phyloP scores from a whole-genome alignment of 2,329 filamentous ascomycete genomes.

The Talaromyces sp. region DNA sequence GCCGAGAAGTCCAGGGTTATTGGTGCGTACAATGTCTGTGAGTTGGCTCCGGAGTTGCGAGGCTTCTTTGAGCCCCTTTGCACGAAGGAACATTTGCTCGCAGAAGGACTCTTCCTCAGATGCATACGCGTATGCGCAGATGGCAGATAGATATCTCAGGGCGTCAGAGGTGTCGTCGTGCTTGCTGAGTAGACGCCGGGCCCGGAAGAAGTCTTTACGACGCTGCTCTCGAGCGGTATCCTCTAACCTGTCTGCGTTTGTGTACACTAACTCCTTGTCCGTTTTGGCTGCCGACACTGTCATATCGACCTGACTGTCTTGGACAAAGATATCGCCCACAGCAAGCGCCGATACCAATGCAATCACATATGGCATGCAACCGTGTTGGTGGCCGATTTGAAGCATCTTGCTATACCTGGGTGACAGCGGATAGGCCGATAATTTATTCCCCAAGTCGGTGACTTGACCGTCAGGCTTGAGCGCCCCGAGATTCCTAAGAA shows the following conservation, averaged over 20 bases:
- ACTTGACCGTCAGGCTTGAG: conserved; percentile 68
- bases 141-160: conserved; percentile 82
- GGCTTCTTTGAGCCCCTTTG: conserved; percentile 82
- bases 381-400: conserved; percentile 77
- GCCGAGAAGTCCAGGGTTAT: conserved; percentile 53
- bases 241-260: conserved; percentile 64
- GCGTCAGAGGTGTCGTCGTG: conserved; percentile 82
- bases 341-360: conserved; percentile 85
- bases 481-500: conserved; percentile 81
- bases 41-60: conserved; percentile 79
- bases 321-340: conserved; percentile 80
- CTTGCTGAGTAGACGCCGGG: conserved; percentile 72
- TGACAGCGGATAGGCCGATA: conserved; percentile 84
- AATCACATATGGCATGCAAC: conserved; percentile 79
- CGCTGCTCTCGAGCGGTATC: conserved; percentile 65
- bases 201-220: conserved; percentile 62
- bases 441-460: conserved; percentile 71
- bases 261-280: conserved; percentile 42
- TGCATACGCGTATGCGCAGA: conserved; percentile 80
- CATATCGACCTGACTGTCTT: conserved; percentile 71
- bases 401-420: conserved; percentile 90
- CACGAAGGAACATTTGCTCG: conserved; percentile 74
- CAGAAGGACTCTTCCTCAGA: conserved; percentile 65
- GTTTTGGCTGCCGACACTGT: conserved; percentile 43
- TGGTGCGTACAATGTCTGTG: conserved; percentile 70